A percentile compares a stretch with the other conserved stretches of the same genome.
Evolutionary conservation across 192 early-diverging fungal genomes (phyloP).

Genomic region (Mortierella antarctica): DNA sequence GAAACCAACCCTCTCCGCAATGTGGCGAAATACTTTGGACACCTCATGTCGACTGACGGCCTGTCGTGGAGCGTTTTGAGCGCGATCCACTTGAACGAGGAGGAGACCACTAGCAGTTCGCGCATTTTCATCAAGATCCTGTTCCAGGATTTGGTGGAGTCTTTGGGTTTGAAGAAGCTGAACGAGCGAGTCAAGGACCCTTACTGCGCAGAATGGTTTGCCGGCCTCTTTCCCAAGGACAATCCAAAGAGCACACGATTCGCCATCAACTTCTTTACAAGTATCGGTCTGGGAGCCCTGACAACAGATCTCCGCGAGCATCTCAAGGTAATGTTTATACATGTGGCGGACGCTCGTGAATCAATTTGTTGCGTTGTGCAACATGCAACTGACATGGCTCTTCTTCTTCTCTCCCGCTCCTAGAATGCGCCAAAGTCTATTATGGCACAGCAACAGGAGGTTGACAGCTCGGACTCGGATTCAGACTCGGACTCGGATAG

Average conservation of each 20-base stretch:
- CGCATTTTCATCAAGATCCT: constrained; percentile 98
- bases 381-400: not conserved
- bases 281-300: constrained; percentile 90
- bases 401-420: constrained; percentile 12
- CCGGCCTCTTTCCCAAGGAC: constrained; percentile 91
- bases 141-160: constrained; percentile 88
- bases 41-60: constrained; percentile 86
- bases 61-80: constrained; percentile 86
- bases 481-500: constrained; percentile 41
- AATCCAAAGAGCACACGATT: constrained; percentile 90
- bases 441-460: constrained; percentile 70
- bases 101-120: constrained; percentile 95
- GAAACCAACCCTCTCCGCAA: constrained; percentile 96
- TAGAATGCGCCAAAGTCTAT: constrained; percentile 73
- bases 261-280: constrained; percentile 98
- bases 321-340: constrained; percentile 62
- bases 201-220: constrained; percentile 75
- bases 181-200: constrained; percentile 79
- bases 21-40: constrained; percentile 91
- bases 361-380: not conserved
- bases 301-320: constrained; percentile 94
- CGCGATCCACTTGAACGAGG: constrained; percentile 87
- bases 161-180: constrained; percentile 84
- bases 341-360: not conserved
- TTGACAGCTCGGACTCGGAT: constrained; percentile 51